A percentile compares a stretch with the other conserved stretches of the same genome.
Conservation (phyloP, 163 green algal genomes). For the Scenedesmus sp. region DNA sequence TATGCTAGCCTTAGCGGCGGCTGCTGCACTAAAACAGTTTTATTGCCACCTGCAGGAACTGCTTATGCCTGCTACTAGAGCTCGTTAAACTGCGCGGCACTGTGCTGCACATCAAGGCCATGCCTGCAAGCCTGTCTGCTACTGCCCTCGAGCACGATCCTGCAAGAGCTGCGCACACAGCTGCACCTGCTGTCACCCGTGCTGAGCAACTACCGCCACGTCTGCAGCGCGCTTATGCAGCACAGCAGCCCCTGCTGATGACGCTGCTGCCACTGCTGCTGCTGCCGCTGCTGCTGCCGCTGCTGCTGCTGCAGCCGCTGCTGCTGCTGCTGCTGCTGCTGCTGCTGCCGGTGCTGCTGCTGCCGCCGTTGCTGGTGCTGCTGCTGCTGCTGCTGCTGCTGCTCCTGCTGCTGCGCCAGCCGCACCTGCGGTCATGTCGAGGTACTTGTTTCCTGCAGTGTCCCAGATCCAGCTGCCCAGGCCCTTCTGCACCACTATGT, state of each 20-base stretch:
- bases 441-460: constrained; percentile 73
- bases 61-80: not conserved
- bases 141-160: not conserved
- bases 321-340: not conserved
- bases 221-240: too few relatives aligned
- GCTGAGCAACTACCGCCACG: not conserved
- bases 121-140: not conserved
- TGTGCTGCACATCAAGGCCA: not conserved
- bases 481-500: constrained; percentile 74
- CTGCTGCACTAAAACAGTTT: too few relatives aligned
- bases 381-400: not conserved
- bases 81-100: not conserved
- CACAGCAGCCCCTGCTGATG: too few relatives aligned
- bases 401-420: not conserved
- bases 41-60: too few relatives aligned
- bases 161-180: not conserved
- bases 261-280: not conserved
- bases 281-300: not conserved
- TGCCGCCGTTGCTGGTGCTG: not conserved
- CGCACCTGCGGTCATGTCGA: constrained; percentile 83
- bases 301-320: too few relatives aligned
- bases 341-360: not conserved
- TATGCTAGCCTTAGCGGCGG: too few relatives aligned
- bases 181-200: too few relatives aligned
- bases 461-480: constrained; percentile 79